A percentile compares a stretch with the other conserved stretches of the same genome.
Evolutionary conservation across 768 basidiomycete species (phyloP).

Genomic region (Naganishia friedmannii): DNA sequence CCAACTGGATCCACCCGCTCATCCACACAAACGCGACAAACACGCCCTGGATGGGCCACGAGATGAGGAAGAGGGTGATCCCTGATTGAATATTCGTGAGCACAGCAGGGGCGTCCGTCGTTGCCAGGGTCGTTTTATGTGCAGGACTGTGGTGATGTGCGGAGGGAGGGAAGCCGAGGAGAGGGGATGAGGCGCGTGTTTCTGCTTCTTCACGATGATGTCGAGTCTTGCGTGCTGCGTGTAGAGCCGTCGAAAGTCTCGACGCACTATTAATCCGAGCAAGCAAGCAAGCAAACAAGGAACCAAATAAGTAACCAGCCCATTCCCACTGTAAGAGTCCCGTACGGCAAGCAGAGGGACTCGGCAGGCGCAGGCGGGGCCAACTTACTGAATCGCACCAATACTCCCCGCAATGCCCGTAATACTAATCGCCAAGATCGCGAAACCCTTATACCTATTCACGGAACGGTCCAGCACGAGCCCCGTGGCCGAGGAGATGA

Average conservation of each 20-base stretch:
- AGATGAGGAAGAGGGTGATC: constrained; percentile 66
- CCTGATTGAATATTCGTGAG: constrained; percentile 33
- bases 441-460: constrained; percentile 79
- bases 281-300: no score
- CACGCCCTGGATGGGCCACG: constrained; percentile 73
- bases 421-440: constrained; percentile 79
- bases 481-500: constrained; percentile 75
- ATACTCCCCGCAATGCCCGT: constrained; percentile 87
- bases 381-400: constrained; percentile 65
- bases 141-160: no score
- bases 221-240: constrained; percentile 47
- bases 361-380: no score
- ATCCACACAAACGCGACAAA: constrained; percentile 66
- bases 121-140: neutral
- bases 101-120: neutral
- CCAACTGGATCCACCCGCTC: constrained; percentile 75
- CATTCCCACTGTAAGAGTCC: no score
- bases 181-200: constrained; percentile 43
- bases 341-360: no score
- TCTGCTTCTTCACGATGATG: neutral
- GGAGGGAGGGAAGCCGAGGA: neutral
- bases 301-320: no score
- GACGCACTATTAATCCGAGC: constrained; percentile 69
- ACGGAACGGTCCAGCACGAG: constrained; percentile 89
- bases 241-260: constrained; percentile 81